Evolutionary conservation across 225 moss, liverwort and hornwort species (phyloP).

Genomic region (Polytrichum commune): DNA sequence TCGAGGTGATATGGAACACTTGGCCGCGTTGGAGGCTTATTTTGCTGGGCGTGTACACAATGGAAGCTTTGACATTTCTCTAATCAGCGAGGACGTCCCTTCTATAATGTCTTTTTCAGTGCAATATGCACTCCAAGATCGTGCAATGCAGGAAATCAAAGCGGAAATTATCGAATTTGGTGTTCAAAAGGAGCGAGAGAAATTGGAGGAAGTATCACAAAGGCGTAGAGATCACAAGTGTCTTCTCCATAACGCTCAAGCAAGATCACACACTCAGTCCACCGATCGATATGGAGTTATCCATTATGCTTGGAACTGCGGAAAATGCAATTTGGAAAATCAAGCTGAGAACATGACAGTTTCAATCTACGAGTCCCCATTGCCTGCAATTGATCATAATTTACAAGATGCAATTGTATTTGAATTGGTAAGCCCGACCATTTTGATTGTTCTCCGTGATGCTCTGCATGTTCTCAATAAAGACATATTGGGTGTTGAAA

Average conservation of each 20-base stretch:
- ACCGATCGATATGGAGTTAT: not conserved
- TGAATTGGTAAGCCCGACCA: constrained; percentile 17
- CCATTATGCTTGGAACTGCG: not conserved
- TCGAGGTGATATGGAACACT: constrained; percentile 24
- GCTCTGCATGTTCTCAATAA: constrained; percentile 18
- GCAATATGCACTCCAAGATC: constrained; percentile 3
- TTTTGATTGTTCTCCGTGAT: constrained; percentile 16
- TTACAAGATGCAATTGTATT: constrained; percentile 25
- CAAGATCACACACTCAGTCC: not conserved
- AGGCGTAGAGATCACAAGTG: not conserved
- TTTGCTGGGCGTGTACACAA: not conserved
- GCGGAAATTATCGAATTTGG: constrained; percentile 12
- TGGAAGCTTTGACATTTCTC: not conserved
- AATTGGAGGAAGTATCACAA: not conserved
- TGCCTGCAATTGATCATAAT: not conserved
- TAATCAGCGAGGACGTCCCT: constrained; percentile 17
- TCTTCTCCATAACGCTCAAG: not conserved
- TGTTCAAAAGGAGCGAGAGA: not conserved
- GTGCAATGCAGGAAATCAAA: constrained; percentile 1
- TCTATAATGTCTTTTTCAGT: constrained; percentile 13
- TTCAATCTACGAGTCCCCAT: constrained; percentile 9
- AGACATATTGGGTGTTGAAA: not conserved
- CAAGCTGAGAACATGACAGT: not conserved
- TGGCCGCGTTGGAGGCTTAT: constrained; percentile 17
- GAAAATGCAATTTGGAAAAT: not conserved